Evolutionary conservation across 1,139 yeast genomes (phyloP), one percentile per base, ranked within the genome.

Genomic region (Kodamaea plutei): DNA sequence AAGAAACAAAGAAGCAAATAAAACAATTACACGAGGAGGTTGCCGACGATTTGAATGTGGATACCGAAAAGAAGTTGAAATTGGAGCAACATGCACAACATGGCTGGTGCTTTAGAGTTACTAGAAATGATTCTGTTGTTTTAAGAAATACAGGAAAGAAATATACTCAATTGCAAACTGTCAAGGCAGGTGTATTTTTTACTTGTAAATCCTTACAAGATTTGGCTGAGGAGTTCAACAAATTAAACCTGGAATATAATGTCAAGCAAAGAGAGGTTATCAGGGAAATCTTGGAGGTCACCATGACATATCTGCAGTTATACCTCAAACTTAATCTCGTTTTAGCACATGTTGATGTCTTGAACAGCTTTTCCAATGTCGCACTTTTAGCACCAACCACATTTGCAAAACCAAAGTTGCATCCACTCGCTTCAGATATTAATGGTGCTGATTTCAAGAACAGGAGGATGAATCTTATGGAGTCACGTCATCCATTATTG

Each of bases 41-140:
- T 4, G 85, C 84, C 2, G 84, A 80, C 15, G 94, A 84, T 43
- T 69, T 91, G 28, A 74, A 75, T 13, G 75, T 88, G 58, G 97
- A 89, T 37, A 68, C 81, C 4, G 95, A 85, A 37, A 87, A 85
- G 58, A 88, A 88, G 54, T 68, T 93, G 42, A 91, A 91, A 54
- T 62, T 93, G 30, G 98, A 91, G 50, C 76, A 83, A 33, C 96
- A 89, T 50, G 81, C 74, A 42, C 75, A 74, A 18, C 93, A 84
- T 54, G 96, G 97, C 8, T 89, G 95, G 94, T 87, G 96, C 52
- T 76, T 89, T 67, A 70, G 97, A 45, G 75, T 91, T 14, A 89
- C 97, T 0, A 74, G 98, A 56, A 85, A 76, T 34, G 97, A 89
- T 50, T 89, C 95, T 3, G 69, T 79, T 8, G 82, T 83, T 13